Evolutionary conservation across 1,284 basidiomycete genomes (phyloP), one percentile per base, ranked within the genome.

Genomic region (Moniliophthora roreri): DNA sequence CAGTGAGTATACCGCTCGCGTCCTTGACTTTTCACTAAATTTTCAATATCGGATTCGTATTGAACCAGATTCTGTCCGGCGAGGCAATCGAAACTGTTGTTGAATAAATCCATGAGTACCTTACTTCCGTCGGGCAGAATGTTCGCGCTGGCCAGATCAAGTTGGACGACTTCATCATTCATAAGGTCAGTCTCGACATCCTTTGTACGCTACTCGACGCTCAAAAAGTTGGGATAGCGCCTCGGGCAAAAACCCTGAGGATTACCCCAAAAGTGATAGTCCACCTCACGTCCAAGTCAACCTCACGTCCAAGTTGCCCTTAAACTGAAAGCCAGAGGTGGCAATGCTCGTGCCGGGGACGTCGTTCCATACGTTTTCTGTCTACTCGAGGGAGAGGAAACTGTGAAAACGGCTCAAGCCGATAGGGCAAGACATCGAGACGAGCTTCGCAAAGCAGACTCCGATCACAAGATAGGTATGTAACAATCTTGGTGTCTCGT

Each of bases 301-400:
- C 96, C 96, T 1, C 97, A 99, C 65, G 97, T 99, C 1, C 95
- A 98, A 63, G 97, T 99, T 11, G 96, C 96, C 0, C 74, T 97
- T 54, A 82, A 93, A 26, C 87, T 97, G 87, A 96, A 95, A 70
- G 80, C 85, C 1, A 89, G 85, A 60, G 94, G 95, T 28, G 84
- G 82, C 4, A 84, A 83, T 16, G 89, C 93, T 0, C 85, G 89
- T 36, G 83, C 81, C 3, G 95, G 96, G 47, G 95, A 98, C 68
- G 95, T 99, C 55, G 92, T 99, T 57, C 88, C 95, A 0, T 99
- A 99, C 69, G 83, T 99, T 51, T 98, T 99, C 66, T 99, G 96
- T 66, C 62, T 92, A 1, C 81, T 84, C 3, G 83, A 88, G 16
- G 87, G 87, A 54, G 91, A 91, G 28, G 85, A 89, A 57, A 73